Base-by-base conservation (phyloP, 2,329 filamentous ascomycete species). In the Calycina herbarum region DNA sequence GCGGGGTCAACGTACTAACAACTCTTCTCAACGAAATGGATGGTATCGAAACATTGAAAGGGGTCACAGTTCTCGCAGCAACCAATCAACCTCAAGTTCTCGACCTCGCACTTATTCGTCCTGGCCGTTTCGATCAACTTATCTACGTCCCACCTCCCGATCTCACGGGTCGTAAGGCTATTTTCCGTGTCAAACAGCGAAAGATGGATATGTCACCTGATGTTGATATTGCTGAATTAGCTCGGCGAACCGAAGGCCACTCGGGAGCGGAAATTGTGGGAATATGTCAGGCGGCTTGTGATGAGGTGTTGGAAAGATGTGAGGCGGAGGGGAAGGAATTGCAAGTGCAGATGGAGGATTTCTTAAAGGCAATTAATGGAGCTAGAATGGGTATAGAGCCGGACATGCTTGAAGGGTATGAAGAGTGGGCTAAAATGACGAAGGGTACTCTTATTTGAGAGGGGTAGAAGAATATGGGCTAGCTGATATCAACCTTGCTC, bases 11-110 rank as follows among this genome's bases (percentile, higher is more conserved):
- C 75, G 91, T 96, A 57, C 85, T 97, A 15, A 94, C 93, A 0
- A 96, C 94, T 1, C 81, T 98, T 33, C 84, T 98, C 5, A 97
- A 93, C 67, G 94, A 97, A 76, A 96, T 98, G 90, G 94, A 97
- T 75, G 94, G 94, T 58, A 96, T 97, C 71, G 93, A 97, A 77
- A 83, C 89, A 48, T 82, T 96, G 24, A 89, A 89, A 63, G 91
- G 91, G 65, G 93, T 98, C 0, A 85, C 96, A 66, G 89, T 97
- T 15, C 86, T 98, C 20, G 94, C 92, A 0, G 94, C 94, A 2
- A 98, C 94, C 0, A 98, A 98, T 79, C 88, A 92, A 62, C 94
- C 94, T 0, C 91, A 96, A 73, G 84, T 89, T 1, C 85, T 98
- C 24, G 94, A 98, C 75, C 86, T 92, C 0, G 94, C 94, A 0